These are phyloP conservation scores for Beta macrorhiza DNA, from an alignment of 179 eudicot species.

Conservation along the genomic window DNA sequence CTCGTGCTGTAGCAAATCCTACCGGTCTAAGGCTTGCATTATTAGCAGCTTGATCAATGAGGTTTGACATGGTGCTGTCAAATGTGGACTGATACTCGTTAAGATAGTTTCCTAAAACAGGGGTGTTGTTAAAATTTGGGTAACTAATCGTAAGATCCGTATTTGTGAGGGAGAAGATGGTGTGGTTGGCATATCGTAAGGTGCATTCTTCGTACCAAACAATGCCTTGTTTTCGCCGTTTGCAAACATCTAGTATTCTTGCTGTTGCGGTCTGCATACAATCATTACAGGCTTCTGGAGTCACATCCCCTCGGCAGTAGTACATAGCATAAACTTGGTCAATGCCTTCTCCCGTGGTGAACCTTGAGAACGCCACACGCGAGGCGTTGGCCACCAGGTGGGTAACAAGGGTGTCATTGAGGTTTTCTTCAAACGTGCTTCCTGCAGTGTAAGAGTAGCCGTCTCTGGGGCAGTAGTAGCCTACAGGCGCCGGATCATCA, in stretches of 20 bases:
- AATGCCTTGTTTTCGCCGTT: slow-evolving; percentile 18
- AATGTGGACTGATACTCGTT: slow-evolving; percentile 10
- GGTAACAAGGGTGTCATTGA: slow-evolving; percentile 13
- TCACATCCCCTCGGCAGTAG: slow-evolving; percentile 22
- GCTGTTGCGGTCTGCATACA: slow-evolving; percentile 17
- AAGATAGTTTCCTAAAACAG: slow-evolving; percentile 7
- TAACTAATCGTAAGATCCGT: background rate
- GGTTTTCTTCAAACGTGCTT: slow-evolving; percentile 14
- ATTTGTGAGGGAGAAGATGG: slow-evolving; percentile 13
- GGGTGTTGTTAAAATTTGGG: background rate
- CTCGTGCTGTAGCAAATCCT: slow-evolving; percentile 20
- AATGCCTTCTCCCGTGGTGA: slow-evolving; percentile 14
- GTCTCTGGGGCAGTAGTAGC: slow-evolving; percentile 2
- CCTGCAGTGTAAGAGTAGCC: slow-evolving; percentile 4
- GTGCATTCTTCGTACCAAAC: slow-evolving; percentile 28
- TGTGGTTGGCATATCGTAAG: slow-evolving; percentile 23
- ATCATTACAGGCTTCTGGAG: slow-evolving; percentile 5
- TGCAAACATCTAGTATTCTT: slow-evolving; percentile 8
- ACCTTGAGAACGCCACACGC: background rate
- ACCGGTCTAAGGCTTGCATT: slow-evolving; percentile 12
- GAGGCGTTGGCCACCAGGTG: slow-evolving; percentile 9
- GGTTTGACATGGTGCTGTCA: slow-evolving; percentile 11
- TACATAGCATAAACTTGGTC: slow-evolving; percentile 23
- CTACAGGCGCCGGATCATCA: background rate
- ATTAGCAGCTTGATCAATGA: slow-evolving; percentile 21